Base-by-base conservation (phyloP, 2,329 filamentous ascomycete genomes). In the Metarhizium anisopliae region DNA sequence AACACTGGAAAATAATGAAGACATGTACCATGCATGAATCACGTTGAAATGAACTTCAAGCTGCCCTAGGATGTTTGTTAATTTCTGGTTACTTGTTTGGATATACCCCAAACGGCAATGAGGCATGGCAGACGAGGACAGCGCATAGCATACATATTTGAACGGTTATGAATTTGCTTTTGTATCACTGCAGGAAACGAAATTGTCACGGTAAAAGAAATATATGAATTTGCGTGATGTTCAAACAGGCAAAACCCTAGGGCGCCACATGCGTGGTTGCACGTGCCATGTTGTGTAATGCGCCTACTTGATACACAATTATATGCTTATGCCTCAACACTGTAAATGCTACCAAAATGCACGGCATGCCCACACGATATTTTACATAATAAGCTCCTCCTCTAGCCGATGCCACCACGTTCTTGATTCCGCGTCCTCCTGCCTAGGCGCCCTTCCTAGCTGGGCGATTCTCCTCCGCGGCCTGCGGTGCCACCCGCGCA, bases 321-420 rank as follows among this genome's bases (percentile, higher is more conserved):
- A 5, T 16, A 40, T 40, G 38, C 11, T 40, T 16, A 16, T 13
- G 11, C 14, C 49, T 32, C 38, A 5, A 40, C 20, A 13, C 11
- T 6, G 42, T 20, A 45, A 10, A 45, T 18, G 42, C 14, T 10
- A 8, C 18, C n/a, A 18, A 32, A 40, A 35, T n/a, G 32, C 25
- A 45, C 10, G 25, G 25, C 10, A 40, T 51, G 35, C n/a, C 11
- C n/a, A 40, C 10, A 29, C 10, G 32, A 4, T 25, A 4, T 14
- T 18, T 59, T 67, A 72, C 47, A 59, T 57, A 56, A 66, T 61
- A 58, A 72, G 18, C 43, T 72, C 66, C n/a, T 61, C 55, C 52
- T 64, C 65, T 35, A 72, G 6, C 13, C 43, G 60, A 11, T 58
- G 47, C 66, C 69, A 70, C 68, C 69, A 72, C 25, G 36, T 50